Conservation (phyloP, 1,284 basidiomycete genomes). For the Porodaedalea pini region DNA sequence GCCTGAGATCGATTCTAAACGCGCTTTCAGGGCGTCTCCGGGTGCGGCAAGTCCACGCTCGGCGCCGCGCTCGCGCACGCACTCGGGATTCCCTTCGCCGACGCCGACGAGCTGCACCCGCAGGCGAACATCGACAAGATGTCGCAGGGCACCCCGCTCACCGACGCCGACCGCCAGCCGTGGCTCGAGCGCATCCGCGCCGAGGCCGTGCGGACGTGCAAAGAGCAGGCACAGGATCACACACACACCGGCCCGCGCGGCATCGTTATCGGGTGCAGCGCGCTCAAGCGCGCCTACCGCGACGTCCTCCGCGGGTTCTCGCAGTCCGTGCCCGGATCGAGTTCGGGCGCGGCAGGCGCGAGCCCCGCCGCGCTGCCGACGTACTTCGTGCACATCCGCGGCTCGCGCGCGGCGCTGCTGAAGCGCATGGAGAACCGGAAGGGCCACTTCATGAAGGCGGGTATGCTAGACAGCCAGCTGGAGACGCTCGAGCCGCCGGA, state of each 20-base stretch:
- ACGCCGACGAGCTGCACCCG: constrained; percentile 90
- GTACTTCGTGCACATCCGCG: constrained; percentile 83
- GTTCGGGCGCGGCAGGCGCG: constrained; percentile 20
- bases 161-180: constrained; percentile 79
- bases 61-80: constrained; percentile 60
- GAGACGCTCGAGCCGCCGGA: constrained; percentile 74
- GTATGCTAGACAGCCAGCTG: constrained; percentile 87
- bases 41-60: constrained; percentile 88
- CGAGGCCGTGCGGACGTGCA: constrained; percentile 53
- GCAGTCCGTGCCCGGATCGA: constrained; percentile 31
- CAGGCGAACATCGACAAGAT: constrained; percentile 84
- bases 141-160: constrained; percentile 74
- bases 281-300: constrained; percentile 79
- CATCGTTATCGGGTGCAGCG: constrained; percentile 83
- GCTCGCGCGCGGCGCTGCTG: constrained; percentile 57
- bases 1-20: background rate
- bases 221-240: constrained; percentile 35
- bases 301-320: constrained; percentile 69
- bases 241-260: constrained; percentile 35
- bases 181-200: constrained; percentile 78
- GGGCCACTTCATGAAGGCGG: constrained; percentile 87
- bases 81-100: constrained; percentile 74
- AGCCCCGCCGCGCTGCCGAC: constrained; percentile 45
- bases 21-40: constrained; percentile 62
- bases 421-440: constrained; percentile 69